Evolutionary conservation across 2,329 filamentous ascomycete species (phyloP).

Genomic region (Cryphonectria radicalis): DNA sequence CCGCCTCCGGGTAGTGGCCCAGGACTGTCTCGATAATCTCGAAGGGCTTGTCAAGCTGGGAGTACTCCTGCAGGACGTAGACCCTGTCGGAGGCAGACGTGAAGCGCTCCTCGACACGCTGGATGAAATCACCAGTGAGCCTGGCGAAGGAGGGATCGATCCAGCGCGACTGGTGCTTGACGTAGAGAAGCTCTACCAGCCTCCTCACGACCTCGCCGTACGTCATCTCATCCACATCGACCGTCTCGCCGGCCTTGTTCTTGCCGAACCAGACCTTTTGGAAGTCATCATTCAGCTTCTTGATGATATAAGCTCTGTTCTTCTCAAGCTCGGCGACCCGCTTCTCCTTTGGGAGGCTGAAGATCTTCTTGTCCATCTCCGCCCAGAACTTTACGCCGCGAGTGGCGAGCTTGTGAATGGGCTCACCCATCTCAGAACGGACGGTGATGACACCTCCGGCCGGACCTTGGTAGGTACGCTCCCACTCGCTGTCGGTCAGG

Average conservation of each 20-base stretch:
- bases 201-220: slow-evolving; percentile 86
- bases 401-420: slow-evolving; percentile 97
- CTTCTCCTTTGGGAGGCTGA: slow-evolving; percentile 94
- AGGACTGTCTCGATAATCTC: slow-evolving; percentile 78
- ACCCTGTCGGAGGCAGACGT: slow-evolving; percentile 71
- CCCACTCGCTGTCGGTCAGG: slow-evolving; percentile 82
- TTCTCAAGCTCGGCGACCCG: slow-evolving; percentile 86
- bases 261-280: slow-evolving; percentile 96
- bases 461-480: slow-evolving; percentile 89
- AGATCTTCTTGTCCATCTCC: slow-evolving; percentile 99
- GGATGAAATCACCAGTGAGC: slow-evolving; percentile 93
- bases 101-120: slow-evolving; percentile 95
- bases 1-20: slow-evolving; percentile 81
- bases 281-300: slow-evolving; percentile 94
- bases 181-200: slow-evolving; percentile 88
- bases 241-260: slow-evolving; percentile 77
- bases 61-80: slow-evolving; percentile 87
- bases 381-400: slow-evolving; percentile 96
- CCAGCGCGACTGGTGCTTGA: slow-evolving; percentile 89
- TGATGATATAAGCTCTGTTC: slow-evolving; percentile 87
- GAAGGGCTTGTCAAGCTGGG: slow-evolving; percentile 84
- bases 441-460: slow-evolving; percentile 96
- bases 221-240: slow-evolving; percentile 94
- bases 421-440: slow-evolving; percentile 98
- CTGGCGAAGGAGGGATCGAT: slow-evolving; percentile 83